These are phyloP conservation scores for Tetrapisispora taiwanensis DNA, from an alignment of 805 yeast species.

Conservation along the genomic window DNA sequence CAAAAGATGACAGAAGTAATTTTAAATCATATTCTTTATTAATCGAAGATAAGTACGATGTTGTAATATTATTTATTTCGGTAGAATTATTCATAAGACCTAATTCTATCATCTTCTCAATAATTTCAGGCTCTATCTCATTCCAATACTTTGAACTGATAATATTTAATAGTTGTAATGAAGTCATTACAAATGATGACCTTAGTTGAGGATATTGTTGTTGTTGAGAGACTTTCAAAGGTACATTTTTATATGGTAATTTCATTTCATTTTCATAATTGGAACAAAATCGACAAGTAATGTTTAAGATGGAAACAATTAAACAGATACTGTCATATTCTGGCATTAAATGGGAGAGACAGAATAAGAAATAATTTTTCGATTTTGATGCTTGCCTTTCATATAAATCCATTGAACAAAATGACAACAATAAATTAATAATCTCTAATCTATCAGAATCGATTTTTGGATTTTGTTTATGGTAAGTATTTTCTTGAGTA, in stretches of 20 bases:
- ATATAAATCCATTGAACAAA: slow-evolving; percentile 57
- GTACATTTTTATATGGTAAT: slow-evolving; percentile 9
- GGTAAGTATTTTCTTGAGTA: slow-evolving; percentile 23
- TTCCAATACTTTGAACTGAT: slow-evolving; percentile 25
- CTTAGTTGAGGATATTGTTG: slow-evolving; percentile 25
- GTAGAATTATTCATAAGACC: not conserved
- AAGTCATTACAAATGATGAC: slow-evolving; percentile 38
- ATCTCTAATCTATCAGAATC: slow-evolving; percentile 63
- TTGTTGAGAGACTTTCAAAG: slow-evolving; percentile 13
- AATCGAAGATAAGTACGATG: slow-evolving; percentile 38
- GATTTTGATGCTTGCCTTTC: slow-evolving; percentile 7
- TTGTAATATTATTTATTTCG: not conserved
- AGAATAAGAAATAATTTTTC: slow-evolving; percentile 50
- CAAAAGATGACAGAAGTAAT: slow-evolving; percentile 38
- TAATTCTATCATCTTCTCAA: not conserved
- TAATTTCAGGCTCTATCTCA: not conserved
- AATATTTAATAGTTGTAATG: slow-evolving; percentile 52
- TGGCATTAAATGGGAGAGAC: slow-evolving; percentile 35
- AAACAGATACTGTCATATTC: slow-evolving; percentile 39
- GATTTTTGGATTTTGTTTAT: slow-evolving; percentile 32
- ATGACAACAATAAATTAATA: slow-evolving; percentile 46
- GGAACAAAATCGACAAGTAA: slow-evolving; percentile 42
- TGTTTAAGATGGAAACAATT: slow-evolving; percentile 63
- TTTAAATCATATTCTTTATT: slow-evolving; percentile 46
- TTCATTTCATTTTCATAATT: slow-evolving; percentile 27